A percentile compares a stretch with the other conserved stretches of the same genome.
Evolutionary conservation across 139 green algal genomes (phyloP).

Genomic region (Tetradesmus lagerheimii): DNA sequence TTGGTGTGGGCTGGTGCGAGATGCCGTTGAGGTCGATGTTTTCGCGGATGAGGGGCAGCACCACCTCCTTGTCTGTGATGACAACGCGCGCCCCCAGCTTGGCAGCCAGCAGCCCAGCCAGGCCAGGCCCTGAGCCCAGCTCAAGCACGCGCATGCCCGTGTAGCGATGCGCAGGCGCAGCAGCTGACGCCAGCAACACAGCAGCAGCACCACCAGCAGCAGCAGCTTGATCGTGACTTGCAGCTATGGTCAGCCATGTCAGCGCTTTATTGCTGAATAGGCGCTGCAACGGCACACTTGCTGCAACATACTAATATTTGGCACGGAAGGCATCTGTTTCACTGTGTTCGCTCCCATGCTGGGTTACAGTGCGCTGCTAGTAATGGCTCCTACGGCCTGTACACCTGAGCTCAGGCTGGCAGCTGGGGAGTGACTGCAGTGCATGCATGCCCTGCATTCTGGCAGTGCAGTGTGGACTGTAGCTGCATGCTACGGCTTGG

Average conservation of each 20-base stretch:
- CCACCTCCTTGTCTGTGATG: conserved; percentile 65
- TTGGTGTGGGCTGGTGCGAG: background rate
- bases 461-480: background rate
- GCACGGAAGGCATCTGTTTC: too few species aligned
- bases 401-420: background rate
- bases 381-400: too few species aligned
- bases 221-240: background rate
- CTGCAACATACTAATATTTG: background rate
- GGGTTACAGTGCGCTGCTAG: too few species aligned
- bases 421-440: background rate
- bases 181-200: conserved; percentile 41
- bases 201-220: background rate
- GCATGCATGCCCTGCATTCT: background rate
- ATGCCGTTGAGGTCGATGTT: conserved; percentile 63
- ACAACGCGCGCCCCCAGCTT: conserved; percentile 65
- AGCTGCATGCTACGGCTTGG: background rate
- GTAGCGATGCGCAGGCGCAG: conserved; percentile 58
- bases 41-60: conserved; percentile 57
- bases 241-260: background rate
- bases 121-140: conserved; percentile 64
- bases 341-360: too few species aligned
- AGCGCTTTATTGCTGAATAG: background rate
- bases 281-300: too few species aligned
- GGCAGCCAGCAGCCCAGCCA: conserved; percentile 64
- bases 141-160: conserved; percentile 61